These are phyloP conservation scores for Suillus luteus DNA, from an alignment of 768 basidiomycete species.

Conservation along the genomic window DNA sequence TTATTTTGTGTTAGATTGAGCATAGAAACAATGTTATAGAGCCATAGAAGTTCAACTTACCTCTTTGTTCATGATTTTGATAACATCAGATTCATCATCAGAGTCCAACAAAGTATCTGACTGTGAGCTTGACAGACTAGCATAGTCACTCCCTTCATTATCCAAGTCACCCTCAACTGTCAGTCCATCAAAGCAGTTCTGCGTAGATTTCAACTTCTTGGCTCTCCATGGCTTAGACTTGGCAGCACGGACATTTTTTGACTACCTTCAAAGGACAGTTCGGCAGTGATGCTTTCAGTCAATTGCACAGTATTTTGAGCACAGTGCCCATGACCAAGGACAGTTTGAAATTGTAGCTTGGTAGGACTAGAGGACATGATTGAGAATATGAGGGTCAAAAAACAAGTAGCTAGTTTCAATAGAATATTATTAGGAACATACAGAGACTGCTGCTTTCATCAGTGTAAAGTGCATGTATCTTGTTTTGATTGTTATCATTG, in stretches of 20 bases:
- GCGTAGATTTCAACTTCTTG: not conserved
- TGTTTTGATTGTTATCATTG: too few species aligned
- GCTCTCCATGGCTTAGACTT: not conserved
- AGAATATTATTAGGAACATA: not conserved
- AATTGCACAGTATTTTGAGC: not conserved
- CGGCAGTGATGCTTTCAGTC: not conserved
- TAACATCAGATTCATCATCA: not conserved
- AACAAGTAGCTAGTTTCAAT: not conserved
- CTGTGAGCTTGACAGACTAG: not conserved
- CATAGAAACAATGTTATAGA: not conserved
- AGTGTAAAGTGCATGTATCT: too few species aligned
- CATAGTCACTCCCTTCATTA: not conserved
- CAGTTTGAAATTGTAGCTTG: not conserved
- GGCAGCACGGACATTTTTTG: not conserved
- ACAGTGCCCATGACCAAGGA: not conserved
- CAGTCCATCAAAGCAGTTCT: not conserved
- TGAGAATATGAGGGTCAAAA: not conserved
- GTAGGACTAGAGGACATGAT: not conserved
- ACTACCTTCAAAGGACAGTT: not conserved
- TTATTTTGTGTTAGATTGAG: not conserved
- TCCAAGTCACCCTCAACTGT: not conserved
- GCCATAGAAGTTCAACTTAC: not conserved
- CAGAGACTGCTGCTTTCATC: too few species aligned
- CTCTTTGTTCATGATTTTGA: not conserved
- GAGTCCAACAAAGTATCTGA: not conserved